A percentile compares a stretch with the other conserved stretches of the same genome.
These are phyloP conservation scores for Xenoacremonium recifei DNA, from an alignment of 2,329 filamentous ascomycete genomes.

Conservation along the genomic window DNA sequence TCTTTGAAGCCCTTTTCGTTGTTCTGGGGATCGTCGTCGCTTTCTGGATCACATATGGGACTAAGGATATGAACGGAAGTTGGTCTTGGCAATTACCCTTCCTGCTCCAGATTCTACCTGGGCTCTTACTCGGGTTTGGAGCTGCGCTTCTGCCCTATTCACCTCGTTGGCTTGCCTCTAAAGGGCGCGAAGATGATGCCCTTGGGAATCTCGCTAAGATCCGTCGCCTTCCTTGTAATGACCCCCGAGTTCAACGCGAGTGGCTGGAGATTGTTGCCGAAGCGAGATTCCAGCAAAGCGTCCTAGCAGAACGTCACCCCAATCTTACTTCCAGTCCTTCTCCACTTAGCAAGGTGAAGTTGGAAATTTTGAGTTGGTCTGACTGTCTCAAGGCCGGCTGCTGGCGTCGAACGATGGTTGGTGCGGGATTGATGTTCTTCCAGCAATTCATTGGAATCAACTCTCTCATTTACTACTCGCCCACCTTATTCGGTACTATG, in stretches of 20 bases:
- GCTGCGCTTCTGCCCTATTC: slow-evolving; percentile 26
- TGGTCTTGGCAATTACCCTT: slow-evolving; percentile 31
- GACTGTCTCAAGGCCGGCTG: slow-evolving; percentile 51
- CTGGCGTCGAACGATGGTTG: slow-evolving; percentile 45
- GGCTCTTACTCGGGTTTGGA: slow-evolving; percentile 21
- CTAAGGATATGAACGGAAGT: slow-evolving; percentile 22
- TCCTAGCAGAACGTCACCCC: slow-evolving; percentile 32
- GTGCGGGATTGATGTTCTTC: slow-evolving; percentile 55
- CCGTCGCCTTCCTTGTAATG: slow-evolving; percentile 17
- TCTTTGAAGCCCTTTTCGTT: slow-evolving; percentile 37
- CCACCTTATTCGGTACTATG: slow-evolving; percentile 55
- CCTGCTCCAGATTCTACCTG: slow-evolving; percentile 28
- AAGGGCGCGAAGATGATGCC: slow-evolving; percentile 25
- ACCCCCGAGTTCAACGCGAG: slow-evolving; percentile 20
- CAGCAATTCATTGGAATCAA: slow-evolving; percentile 42
- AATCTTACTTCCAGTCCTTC: slow-evolving; percentile 33
- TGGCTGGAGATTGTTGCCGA: slow-evolving; percentile 26
- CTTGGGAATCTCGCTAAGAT: slow-evolving; percentile 20
- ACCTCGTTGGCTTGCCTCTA: slow-evolving; percentile 25
- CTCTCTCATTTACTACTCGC: slow-evolving; percentile 56
- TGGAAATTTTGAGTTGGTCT: slow-evolving; percentile 47
- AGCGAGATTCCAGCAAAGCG: slow-evolving; percentile 20
- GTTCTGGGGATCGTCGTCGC: slow-evolving; percentile 29
- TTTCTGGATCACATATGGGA: slow-evolving; percentile 32
- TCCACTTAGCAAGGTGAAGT: slow-evolving; percentile 35